Conservation (phyloP, 768 basidiomycete species). For the Tylopilus sp. region DNA sequence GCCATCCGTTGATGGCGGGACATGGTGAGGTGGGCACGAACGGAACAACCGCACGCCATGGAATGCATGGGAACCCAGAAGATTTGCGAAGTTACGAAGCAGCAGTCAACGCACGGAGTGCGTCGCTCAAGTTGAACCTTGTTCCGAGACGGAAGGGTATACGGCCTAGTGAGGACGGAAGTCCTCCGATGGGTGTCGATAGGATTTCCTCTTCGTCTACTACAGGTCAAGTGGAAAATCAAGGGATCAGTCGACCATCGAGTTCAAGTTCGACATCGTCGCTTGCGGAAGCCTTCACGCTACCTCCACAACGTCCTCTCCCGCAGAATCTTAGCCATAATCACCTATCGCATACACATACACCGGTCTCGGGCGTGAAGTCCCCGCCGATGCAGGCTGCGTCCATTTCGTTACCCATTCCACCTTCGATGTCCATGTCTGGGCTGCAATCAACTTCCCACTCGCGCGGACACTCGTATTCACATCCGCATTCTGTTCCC, state of each 20-base stretch:
- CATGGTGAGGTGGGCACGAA: constrained; percentile 21
- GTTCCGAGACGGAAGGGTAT: constrained; percentile 39
- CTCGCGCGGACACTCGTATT: background rate
- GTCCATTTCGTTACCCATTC: constrained; percentile 35
- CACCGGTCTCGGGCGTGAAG: constrained; percentile 10
- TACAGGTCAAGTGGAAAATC: constrained; percentile 14
- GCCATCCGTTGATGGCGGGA: constrained; percentile 13
- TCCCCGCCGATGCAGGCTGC: constrained; percentile 26
- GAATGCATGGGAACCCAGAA: constrained; percentile 47
- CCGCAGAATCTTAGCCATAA: background rate
- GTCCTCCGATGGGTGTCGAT: constrained; percentile 11
- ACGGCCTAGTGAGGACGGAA: constrained; percentile 15
- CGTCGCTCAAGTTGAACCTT: constrained; percentile 57
- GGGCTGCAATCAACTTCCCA: constrained; percentile 8
- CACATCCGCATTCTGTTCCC: constrained; percentile 1
- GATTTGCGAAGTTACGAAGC: constrained; percentile 72
- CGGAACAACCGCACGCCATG: constrained; percentile 34
- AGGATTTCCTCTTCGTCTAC: background rate
- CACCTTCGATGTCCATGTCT: constrained; percentile 17
- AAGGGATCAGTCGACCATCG: constrained; percentile 34
- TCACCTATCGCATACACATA: constrained; percentile 2
- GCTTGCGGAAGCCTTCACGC: constrained; percentile 41
- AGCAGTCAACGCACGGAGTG: constrained; percentile 66
- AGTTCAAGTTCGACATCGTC: constrained; percentile 38
- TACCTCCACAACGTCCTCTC: constrained; percentile 1